phyloP scores from a whole-genome alignment of 768 basidiomycete species.

The Boletus rubescentipes region DNA sequence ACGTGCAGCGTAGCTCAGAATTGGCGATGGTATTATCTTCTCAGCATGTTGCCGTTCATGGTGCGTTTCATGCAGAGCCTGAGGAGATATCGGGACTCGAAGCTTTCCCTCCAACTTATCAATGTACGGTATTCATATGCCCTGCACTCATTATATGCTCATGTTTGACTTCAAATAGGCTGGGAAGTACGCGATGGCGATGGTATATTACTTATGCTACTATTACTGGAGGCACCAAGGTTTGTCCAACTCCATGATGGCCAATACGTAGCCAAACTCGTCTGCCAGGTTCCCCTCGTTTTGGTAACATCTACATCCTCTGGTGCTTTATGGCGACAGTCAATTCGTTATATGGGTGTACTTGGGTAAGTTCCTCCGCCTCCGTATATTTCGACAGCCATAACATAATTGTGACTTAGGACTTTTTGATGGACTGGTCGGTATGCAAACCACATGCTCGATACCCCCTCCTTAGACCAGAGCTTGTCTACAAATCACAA shows the following conservation, averaged over 20 bases:
- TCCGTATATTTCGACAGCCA: background rate
- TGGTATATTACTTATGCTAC: constrained; percentile 66
- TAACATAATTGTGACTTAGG: constrained; percentile 42
- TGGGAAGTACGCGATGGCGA: constrained; percentile 76
- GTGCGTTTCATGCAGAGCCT: constrained; percentile 83
- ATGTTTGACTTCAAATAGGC: constrained; percentile 46
- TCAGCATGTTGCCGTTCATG: constrained; percentile 66
- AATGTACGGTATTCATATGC: constrained; percentile 55
- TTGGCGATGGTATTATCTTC: constrained; percentile 64
- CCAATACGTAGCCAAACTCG: background rate
- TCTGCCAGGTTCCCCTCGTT: constrained; percentile 31
- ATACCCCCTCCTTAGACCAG: constrained; percentile 67
- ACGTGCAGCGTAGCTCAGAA: constrained; percentile 39
- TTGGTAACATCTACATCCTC: constrained; percentile 56
- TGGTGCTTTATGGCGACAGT: constrained; percentile 67
- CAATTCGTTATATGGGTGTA: constrained; percentile 67
- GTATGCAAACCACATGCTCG: constrained; percentile 56
- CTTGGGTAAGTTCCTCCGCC: constrained; percentile 61
- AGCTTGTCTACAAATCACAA: constrained; percentile 69
- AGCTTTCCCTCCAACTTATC: constrained; percentile 71
- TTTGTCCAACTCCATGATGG: constrained; percentile 14
- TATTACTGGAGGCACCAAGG: constrained; percentile 76
- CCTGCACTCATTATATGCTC: background rate
- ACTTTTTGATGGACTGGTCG: constrained; percentile 92
- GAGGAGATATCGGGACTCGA: constrained; percentile 82